A percentile compares a stretch with the other conserved stretches of the same genome.
These are phyloP conservation scores for Fraxinus dipetala DNA, from an alignment of 305 asterid species.

Conservation along the genomic window DNA sequence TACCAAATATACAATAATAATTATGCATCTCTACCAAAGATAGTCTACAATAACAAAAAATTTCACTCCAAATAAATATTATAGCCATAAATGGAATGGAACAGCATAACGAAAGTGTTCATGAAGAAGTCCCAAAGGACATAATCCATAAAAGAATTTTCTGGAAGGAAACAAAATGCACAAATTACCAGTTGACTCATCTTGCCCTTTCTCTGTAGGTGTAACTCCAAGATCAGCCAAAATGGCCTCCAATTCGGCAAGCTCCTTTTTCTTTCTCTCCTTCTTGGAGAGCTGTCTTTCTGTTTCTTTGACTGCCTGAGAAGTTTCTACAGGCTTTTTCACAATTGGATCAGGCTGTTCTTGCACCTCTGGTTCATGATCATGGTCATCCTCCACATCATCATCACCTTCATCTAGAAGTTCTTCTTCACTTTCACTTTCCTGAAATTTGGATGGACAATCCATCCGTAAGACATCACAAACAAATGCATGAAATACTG, in stretches of 20 bases:
- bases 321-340: conserved; percentile 41
- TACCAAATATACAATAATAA: background rate
- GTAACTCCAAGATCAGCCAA: conserved; percentile 78
- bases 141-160: background rate
- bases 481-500: background rate
- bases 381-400: conserved; percentile 56
- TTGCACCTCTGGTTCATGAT: conserved; percentile 49
- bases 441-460: conserved; percentile 41
- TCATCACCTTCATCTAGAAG: conserved; percentile 65
- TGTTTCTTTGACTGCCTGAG: conserved; percentile 63
- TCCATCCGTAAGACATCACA: background rate
- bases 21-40: background rate
- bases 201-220: conserved; percentile 54
- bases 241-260: conserved; percentile 87
- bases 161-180: conserved; percentile 8
- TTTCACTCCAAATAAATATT: background rate
- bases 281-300: conserved; percentile 93
- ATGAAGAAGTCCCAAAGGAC: background rate
- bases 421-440: conserved; percentile 71
- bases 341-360: conserved; percentile 41
- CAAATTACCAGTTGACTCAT: conserved; percentile 47
- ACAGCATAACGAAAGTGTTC: background rate
- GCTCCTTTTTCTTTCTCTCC: conserved; percentile 85
- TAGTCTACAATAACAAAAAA: background rate
- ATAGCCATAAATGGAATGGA: background rate